Conservation (phyloP, 1,284 basidiomycete species). For the Apiotrichum laibachii region DNA sequence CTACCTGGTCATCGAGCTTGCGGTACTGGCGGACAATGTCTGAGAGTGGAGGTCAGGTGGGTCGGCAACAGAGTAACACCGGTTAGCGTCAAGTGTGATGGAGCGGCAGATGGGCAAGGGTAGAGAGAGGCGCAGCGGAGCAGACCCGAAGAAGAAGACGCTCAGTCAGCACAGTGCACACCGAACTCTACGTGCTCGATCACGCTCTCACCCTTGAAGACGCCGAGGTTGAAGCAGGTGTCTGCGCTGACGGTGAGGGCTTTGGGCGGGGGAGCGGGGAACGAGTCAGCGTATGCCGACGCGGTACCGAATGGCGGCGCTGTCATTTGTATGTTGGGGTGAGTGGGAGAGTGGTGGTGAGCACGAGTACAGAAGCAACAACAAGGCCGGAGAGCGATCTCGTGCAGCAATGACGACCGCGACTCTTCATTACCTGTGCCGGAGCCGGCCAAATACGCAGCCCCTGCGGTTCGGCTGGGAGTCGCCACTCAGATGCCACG, state of each 20-base stretch:
- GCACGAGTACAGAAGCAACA: background rate
- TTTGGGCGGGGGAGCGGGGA: slow-evolving; percentile 43
- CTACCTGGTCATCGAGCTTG: slow-evolving; percentile 74
- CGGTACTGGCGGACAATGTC: slow-evolving; percentile 82
- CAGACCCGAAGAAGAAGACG: too few relatives aligned
- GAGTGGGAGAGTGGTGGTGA: slow-evolving; percentile 3
- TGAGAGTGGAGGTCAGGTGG: slow-evolving; percentile 40
- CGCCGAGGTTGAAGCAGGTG: slow-evolving; percentile 70
- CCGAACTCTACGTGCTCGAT: background rate
- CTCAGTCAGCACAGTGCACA: background rate
- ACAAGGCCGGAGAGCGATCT: too few relatives aligned
- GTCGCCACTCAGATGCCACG: too few relatives aligned
- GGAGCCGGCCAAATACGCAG: too few relatives aligned
- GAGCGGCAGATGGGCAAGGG: too few relatives aligned
- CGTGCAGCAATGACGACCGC: background rate
- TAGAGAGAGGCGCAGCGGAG: too few relatives aligned
- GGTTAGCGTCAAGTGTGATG: too few relatives aligned
- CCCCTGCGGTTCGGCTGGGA: too few relatives aligned
- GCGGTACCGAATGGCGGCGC: slow-evolving; percentile 46
- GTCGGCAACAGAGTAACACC: too few relatives aligned
- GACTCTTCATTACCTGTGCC: background rate
- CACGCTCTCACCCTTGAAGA: slow-evolving; percentile 70
- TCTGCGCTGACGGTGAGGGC: slow-evolving; percentile 45
- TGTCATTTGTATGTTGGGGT: slow-evolving; percentile 19
- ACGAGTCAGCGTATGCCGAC: slow-evolving; percentile 50